phyloP scores from a whole-genome alignment of 1,284 basidiomycete genomes.

The Mycena sp. region DNA sequence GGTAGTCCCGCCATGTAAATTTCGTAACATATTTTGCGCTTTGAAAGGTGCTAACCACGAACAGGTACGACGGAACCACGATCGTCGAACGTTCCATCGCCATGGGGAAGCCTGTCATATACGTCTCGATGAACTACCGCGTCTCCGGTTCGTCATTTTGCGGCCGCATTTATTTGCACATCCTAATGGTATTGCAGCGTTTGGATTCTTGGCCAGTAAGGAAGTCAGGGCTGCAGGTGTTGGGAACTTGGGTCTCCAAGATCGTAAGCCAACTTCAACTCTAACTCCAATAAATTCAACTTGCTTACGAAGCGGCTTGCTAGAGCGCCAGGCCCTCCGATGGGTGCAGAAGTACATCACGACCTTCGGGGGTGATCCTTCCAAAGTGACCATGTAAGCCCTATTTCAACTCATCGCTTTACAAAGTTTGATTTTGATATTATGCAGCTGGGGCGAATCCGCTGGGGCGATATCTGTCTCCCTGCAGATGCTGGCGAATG shows the following conservation, averaged over 20 bases:
- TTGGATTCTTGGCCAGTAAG: slow-evolving; percentile 52
- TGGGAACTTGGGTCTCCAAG: slow-evolving; percentile 56
- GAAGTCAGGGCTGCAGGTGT: slow-evolving; percentile 55
- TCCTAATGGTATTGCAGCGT: slow-evolving; percentile 26
- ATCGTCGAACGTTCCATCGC: slow-evolving; percentile 60
- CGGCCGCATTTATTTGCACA: background rate
- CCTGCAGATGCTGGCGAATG: slow-evolving; percentile 62
- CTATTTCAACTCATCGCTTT: background rate
- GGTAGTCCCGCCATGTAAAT: slow-evolving; percentile 49
- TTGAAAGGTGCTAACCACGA: slow-evolving; percentile 26
- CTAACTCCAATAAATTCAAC: background rate
- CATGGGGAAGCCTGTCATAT: slow-evolving; percentile 58
- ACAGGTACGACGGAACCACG: slow-evolving; percentile 52
- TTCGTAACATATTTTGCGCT: background rate
- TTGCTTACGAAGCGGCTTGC: background rate
- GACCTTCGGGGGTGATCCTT: slow-evolving; percentile 70
- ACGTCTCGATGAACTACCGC: slow-evolving; percentile 68
- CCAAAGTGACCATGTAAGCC: slow-evolving; percentile 63
- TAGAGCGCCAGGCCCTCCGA: slow-evolving; percentile 64
- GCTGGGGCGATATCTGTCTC: slow-evolving; percentile 63
- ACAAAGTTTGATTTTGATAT: too few species aligned
- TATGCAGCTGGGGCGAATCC: slow-evolving; percentile 54
- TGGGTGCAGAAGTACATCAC: slow-evolving; percentile 76
- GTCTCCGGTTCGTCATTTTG: slow-evolving; percentile 24
- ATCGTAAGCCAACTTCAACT: slow-evolving; percentile 44